Evolutionary conservation across 2,329 filamentous ascomycete species (phyloP).

Genomic region (Botrytis tulipae): DNA sequence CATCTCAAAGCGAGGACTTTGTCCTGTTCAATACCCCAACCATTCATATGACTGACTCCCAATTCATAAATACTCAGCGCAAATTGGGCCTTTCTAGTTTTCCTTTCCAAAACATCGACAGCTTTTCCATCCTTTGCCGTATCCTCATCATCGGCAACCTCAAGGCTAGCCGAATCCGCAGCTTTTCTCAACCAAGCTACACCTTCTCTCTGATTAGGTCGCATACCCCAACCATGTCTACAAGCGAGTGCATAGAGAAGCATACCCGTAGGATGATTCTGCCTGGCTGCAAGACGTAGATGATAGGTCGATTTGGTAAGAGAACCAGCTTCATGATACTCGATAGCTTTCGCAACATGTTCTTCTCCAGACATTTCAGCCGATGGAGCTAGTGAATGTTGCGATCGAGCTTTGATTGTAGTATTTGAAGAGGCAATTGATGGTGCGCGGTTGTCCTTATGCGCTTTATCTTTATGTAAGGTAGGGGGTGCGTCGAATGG

Average conservation of each 20-base stretch:
- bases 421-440: slow-evolving; percentile 32
- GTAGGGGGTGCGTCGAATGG: slow-evolving; percentile 35
- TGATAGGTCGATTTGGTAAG: slow-evolving; percentile 96
- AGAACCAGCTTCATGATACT: slow-evolving; percentile 82
- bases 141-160: slow-evolving; percentile 80
- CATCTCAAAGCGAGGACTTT: slow-evolving; percentile 83
- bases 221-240: slow-evolving; percentile 97
- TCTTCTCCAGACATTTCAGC: slow-evolving; percentile 79
- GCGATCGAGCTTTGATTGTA: slow-evolving; percentile 44
- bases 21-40: slow-evolving; percentile 95
- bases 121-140: slow-evolving; percentile 60
- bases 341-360: slow-evolving; percentile 85
- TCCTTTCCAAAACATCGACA: slow-evolving; percentile 67
- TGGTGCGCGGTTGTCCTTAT: slow-evolving; percentile 30
- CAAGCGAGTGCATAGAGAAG: slow-evolving; percentile 92
- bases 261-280: slow-evolving; percentile 90
- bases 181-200: slow-evolving; percentile 91
- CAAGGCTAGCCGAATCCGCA: slow-evolving; percentile 76
- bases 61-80: slow-evolving; percentile 95
- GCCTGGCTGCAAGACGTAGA: slow-evolving; percentile 80
- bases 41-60: slow-evolving; percentile 95
- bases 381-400: slow-evolving; percentile 52
- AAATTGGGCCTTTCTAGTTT: slow-evolving; percentile 87
- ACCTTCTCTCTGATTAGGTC: slow-evolving; percentile 83
- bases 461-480: slow-evolving; percentile 42